Evolutionary conservation across 2,329 filamentous ascomycete genomes (phyloP), one percentile per base, ranked within the genome.

Genomic region (Diatrype stigma): DNA sequence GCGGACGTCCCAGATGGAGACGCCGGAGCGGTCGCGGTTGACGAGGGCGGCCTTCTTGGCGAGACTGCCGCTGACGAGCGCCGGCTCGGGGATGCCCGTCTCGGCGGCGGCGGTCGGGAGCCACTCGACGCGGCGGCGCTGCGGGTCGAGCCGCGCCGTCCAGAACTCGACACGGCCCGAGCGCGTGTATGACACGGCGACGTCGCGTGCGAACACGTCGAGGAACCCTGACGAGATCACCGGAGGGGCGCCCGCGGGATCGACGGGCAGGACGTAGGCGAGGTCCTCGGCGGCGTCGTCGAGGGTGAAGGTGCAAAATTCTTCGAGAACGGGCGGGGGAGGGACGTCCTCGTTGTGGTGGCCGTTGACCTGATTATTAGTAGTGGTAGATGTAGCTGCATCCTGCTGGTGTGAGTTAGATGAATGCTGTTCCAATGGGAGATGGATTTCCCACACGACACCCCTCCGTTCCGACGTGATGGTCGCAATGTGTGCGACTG

Each of bases 1-100:
- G 55, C 86, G 83, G 11, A 90, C 88, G 63, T 96, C 92, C 93
- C 92, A 96, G 46, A 96, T 96, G 0, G 89, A 95, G 46, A 96
- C 72, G 38, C 85, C 82, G 0, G 86, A 90, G 55, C 86, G 83
- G 14, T 79, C 76, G 3, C 81, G 76, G 64, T 95, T 87, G 32
- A 95, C 89, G 19, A 96, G 71, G 3, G 91, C 91, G 22, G 89
- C 88, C 67, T 95, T 96, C 56, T 92, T 87, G 62, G 92, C 86
- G 8, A 87, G 92, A 59, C 89, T 95, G 14, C 89, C 91, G 63
- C 90, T 95, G 11, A 88, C 89, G 26, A 96, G 77, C 0, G 89
- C 85, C 22, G 89, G 88, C 26, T 87, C 80, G 0, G 70, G 67
- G 17, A 96, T 77, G 1, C 86, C 84, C 2, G 92, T 96, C 57